These are phyloP conservation scores for Microbotryum intermedium DNA, from an alignment of 1,284 basidiomycete genomes.

Conservation along the genomic window DNA sequence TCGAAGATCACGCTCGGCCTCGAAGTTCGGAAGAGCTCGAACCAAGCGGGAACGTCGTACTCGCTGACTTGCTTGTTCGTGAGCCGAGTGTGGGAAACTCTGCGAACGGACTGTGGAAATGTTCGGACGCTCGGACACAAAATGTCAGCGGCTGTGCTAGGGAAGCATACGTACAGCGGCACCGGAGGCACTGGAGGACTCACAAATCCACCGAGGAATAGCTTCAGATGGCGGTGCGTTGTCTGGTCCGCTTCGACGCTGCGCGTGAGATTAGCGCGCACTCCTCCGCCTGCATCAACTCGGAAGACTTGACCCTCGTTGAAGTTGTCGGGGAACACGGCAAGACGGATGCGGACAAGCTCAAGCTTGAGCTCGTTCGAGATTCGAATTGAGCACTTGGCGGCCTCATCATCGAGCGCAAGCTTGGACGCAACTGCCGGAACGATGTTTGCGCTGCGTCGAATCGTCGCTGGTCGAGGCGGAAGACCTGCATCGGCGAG, in stretches of 20 bases:
- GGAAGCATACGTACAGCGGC: not conserved
- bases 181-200: conserved; percentile 1
- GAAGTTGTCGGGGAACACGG: conserved; percentile 25
- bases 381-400: conserved; percentile 5
- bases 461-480: not conserved
- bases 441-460: not conserved
- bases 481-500: conserved; percentile 4
- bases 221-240: conserved; percentile 16
- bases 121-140: not conserved
- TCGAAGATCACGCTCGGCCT: conserved; percentile 21
- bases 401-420: not conserved
- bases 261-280: conserved; percentile 21
- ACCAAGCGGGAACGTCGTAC: conserved; percentile 20
- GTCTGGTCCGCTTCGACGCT: not conserved
- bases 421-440: conserved; percentile 1
- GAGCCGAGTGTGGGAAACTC: conserved; percentile 12
- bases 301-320: conserved; percentile 25
- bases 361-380: conserved; percentile 18
- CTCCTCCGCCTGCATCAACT: conserved; percentile 17
- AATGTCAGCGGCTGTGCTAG: not conserved
- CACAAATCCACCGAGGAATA: conserved; percentile 18
- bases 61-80: conserved; percentile 14
- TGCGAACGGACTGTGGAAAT: conserved; percentile 5
- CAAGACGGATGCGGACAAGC: conserved; percentile 20
- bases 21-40: conserved; percentile 14